These are phyloP conservation scores for Ustilago nuda DNA, from an alignment of 1,284 basidiomycete genomes.

Conservation along the genomic window DNA sequence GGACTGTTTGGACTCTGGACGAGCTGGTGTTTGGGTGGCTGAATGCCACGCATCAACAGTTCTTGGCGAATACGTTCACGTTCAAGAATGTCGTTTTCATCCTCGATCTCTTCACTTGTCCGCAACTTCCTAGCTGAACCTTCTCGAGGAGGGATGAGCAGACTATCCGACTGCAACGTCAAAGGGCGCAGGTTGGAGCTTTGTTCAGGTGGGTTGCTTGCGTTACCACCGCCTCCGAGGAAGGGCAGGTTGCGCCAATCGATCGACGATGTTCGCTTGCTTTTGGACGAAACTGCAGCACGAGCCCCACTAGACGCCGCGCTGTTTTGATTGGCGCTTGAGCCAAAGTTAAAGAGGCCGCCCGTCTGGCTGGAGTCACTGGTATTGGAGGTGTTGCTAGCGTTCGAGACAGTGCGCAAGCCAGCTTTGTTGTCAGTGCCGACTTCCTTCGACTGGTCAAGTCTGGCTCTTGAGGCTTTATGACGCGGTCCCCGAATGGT, in stretches of 20 bases:
- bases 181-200: slow-evolving; percentile 76
- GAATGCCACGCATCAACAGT: slow-evolving; percentile 54
- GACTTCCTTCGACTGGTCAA: slow-evolving; percentile 9
- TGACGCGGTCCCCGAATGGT: slow-evolving; percentile 46
- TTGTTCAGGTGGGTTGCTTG: slow-evolving; percentile 72
- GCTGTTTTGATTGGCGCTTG: slow-evolving; percentile 3
- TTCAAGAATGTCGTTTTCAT: slow-evolving; percentile 53
- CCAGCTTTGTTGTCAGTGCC: slow-evolving; percentile 10
- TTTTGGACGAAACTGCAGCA: slow-evolving; percentile 21
- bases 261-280: slow-evolving; percentile 44
- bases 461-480: slow-evolving; percentile 32
- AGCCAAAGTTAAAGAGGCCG: slow-evolving; percentile 45
- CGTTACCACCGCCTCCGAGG: slow-evolving; percentile 41
- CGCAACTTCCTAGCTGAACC: slow-evolving; percentile 43
- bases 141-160: slow-evolving; percentile 32
- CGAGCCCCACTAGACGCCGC: slow-evolving; percentile 7
- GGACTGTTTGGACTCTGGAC: slow-evolving; percentile 28
- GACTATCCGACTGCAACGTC: slow-evolving; percentile 71
- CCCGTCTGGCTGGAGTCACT: slow-evolving; percentile 20
- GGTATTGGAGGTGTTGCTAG: slow-evolving; percentile 14
- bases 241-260: slow-evolving; percentile 54
- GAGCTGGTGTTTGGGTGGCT: slow-evolving; percentile 58
- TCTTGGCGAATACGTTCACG: slow-evolving; percentile 57
- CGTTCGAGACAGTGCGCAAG: slow-evolving; percentile 22
- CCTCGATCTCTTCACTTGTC: slow-evolving; percentile 55